phyloP scores from a whole-genome alignment of 371 early-diverging fungal genomes.

The Rhizopus arrhizus region DNA sequence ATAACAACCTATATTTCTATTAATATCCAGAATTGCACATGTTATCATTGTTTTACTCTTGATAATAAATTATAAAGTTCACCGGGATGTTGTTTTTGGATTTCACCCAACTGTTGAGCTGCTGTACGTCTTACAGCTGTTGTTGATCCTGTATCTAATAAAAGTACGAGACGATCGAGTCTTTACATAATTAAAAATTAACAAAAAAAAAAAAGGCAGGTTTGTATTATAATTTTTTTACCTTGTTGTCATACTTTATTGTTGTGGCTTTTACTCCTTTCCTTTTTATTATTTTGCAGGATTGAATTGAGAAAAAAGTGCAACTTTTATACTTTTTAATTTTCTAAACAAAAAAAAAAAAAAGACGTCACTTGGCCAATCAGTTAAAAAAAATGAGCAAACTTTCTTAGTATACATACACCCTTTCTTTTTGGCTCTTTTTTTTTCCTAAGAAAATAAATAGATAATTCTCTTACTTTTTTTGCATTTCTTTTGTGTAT shows the following conservation, averaged over 20 bases:
- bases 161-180: slow-evolving; percentile 90
- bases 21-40: background rate
- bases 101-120: slow-evolving; percentile 92
- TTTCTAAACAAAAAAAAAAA: slow-evolving; percentile 8
- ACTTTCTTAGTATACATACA: background rate
- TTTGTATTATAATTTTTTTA: background rate
- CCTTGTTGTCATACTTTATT: slow-evolving; percentile 7
- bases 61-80: slow-evolving; percentile 87
- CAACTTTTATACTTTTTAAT: slow-evolving; percentile 8
- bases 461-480: too few relatives aligned
- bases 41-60: slow-evolving; percentile 55
- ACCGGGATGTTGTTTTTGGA: slow-evolving; percentile 92
- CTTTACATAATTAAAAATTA: slow-evolving; percentile 39
- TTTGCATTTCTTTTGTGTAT: too few relatives aligned
- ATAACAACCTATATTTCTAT: slow-evolving; percentile 66
- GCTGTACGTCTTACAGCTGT: slow-evolving; percentile 86
- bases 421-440: too few relatives aligned
- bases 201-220: background rate
- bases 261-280: slow-evolving; percentile 4
- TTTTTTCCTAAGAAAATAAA: too few relatives aligned
- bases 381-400: slow-evolving; percentile 2
- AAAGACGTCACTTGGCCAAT: slow-evolving; percentile 8
- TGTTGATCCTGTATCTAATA: slow-evolving; percentile 93
- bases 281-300: background rate
- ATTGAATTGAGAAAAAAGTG: slow-evolving; percentile 4